Evolutionary conservation across 2,329 filamentous ascomycete species (phyloP).

Genomic region (Xylariales sp.): DNA sequence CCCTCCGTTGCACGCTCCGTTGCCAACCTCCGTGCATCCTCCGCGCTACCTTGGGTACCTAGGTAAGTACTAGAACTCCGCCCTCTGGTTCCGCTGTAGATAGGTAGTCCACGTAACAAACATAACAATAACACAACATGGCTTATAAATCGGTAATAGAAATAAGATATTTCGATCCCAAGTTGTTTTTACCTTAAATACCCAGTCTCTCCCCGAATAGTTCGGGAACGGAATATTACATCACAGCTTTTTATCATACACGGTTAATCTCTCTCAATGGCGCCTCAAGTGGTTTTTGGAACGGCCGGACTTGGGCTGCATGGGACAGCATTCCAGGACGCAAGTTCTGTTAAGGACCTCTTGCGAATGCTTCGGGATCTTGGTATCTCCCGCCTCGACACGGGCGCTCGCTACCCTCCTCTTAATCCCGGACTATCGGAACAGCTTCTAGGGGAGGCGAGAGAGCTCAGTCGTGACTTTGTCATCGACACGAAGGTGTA

Average conservation of each 20-base stretch:
- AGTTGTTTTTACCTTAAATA: background rate
- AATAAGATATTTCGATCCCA: background rate
- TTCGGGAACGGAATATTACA: background rate
- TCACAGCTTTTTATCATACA: background rate
- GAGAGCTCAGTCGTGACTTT: slow-evolving; percentile 43
- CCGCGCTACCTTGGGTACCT: background rate
- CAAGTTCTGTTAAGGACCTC: slow-evolving; percentile 36
- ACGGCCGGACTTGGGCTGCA: slow-evolving; percentile 47
- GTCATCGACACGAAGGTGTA: slow-evolving; percentile 52
- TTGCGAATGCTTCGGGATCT: slow-evolving; percentile 39
- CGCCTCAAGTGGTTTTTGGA: slow-evolving; percentile 48
- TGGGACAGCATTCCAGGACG: slow-evolving; percentile 45
- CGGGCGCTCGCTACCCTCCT: slow-evolving; percentile 52
- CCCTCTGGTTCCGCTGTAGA: background rate
- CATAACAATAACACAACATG: background rate
- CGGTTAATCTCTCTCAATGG: slow-evolving; percentile 34
- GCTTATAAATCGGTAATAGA: background rate
- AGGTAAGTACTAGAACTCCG: too few relatives aligned
- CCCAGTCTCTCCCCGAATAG: background rate
- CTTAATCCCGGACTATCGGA: slow-evolving; percentile 49
- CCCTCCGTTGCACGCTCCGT: slow-evolving; percentile 15
- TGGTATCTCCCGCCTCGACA: slow-evolving; percentile 40
- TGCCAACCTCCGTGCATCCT: background rate
- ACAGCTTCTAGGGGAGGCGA: slow-evolving; percentile 48
- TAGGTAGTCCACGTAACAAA: background rate